Base-by-base conservation (phyloP, 371 early-diverging fungal genomes). In the Batrachochytrium dendrobatidis region DNA sequence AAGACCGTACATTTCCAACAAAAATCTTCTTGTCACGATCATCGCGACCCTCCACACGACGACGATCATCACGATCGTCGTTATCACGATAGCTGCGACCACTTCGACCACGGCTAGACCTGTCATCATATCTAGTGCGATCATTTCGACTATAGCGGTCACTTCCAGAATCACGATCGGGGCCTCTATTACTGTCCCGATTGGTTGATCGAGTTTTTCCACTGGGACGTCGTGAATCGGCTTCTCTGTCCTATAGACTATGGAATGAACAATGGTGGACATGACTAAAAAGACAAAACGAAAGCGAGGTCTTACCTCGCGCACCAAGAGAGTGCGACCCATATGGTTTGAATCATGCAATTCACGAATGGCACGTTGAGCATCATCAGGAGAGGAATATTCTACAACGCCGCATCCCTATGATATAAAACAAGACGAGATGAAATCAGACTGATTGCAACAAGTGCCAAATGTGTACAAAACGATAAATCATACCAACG, bases 321-420 rank as follows among this genome's bases (percentile, higher is more conserved):
- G 54, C 3, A 34, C n/a, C 45, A 35, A 44, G 59, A 89, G 82
- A 22, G 84, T 83, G 59, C 92, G 73, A 18, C 88, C 89, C 81
- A 89, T 83, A 53, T 90, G 75, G 2, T 76, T 75, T 2, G 81
- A 78, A 61, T 88, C 84, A 62, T 84, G 82, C 56, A 90, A 68
- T 45, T 77, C 82, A 30, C 79, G 76, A 67, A 92, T 92, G 1
- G 92, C 91, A 22, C 82, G 66, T 63, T 85, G 77, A 12, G 90
- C 91, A 54, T 89, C 90, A 58, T 90, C 90, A 2, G 87, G 74
- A 15, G 77, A 82, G 39, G 81, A 73, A 65, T 73, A 92, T 66
- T 90, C 91, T 34, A 89, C 91, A n/a, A 90, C 81, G 46, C 89
- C 80, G 53, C 77, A 80, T 22, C 80, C 80, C 65, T 65, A 34